Evolutionary conservation across 306 rosid genomes (phyloP).

Genomic region (Psophocarpus tetragonolobus): DNA sequence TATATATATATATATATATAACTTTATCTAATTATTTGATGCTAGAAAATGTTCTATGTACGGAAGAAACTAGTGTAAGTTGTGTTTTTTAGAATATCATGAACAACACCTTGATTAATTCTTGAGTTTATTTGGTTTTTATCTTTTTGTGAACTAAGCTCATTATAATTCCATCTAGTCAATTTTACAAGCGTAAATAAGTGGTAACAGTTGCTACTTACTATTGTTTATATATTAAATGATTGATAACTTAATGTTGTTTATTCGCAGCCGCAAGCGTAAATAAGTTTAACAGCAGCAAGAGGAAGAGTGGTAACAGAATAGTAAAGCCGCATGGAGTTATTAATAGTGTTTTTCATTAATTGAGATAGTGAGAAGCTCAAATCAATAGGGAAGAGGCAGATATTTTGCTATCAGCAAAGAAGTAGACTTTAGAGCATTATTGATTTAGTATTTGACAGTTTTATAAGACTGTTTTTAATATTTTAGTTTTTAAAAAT

Average conservation of each 20-base stretch:
- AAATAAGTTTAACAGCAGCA: too few species aligned
- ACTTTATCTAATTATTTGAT: slow-evolving; percentile 62
- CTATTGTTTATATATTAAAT: background rate
- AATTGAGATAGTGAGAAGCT: background rate
- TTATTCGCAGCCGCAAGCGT: background rate
- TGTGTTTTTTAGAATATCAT: slow-evolving; percentile 28
- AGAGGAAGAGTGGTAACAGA: background rate
- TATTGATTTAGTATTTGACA: too few species aligned
- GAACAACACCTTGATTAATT: slow-evolving; percentile 4
- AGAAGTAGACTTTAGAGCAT: too few species aligned
- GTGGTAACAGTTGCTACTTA: background rate
- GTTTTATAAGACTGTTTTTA: too few species aligned
- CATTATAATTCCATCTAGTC: slow-evolving; percentile 27
- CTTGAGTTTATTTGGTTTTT: slow-evolving; percentile 6
- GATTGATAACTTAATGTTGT: background rate
- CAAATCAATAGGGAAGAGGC: background rate
- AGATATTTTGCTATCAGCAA: background rate
- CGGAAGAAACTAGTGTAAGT: slow-evolving; percentile 74
- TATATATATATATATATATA: slow-evolving; percentile 36
- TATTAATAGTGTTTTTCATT: background rate
- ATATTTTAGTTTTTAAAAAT: too few species aligned
- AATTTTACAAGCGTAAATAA: too few species aligned
- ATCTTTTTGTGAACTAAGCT: slow-evolving; percentile 10
- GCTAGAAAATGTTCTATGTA: slow-evolving; percentile 68
- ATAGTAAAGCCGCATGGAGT: background rate